Base-by-base conservation (phyloP, 2,329 filamentous ascomycete genomes). In the Cladophialophora bantiana region DNA sequence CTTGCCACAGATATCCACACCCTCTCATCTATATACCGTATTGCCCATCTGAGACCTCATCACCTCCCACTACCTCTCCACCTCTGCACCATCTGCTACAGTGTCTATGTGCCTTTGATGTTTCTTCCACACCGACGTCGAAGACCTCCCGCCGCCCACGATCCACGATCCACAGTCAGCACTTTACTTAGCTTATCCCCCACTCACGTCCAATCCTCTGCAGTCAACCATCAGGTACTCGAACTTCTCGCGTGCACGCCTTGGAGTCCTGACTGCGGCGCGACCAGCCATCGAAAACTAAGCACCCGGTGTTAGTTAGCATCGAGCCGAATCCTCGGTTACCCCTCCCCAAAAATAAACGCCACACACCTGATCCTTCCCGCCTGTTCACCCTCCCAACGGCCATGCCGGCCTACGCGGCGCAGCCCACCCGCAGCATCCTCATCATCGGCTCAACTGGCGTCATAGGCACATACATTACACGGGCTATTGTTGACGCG, bases 391-490 rank as follows among this genome's bases (percentile, higher is more conserved):
- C 15, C 10, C 45, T 53, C 18, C 42, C 59, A 31, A 13, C 59
- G 66, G 67, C 66, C 66, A 71, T 71, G 70, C 58, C 64, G 53
- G 66, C 66, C 32, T 68, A 70, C 59, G 35, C 61, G 48, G 58
- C 59, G 36, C 61, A 65, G 32, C 54, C 65, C 53, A 58, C 75
- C 10, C 77, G 75, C 61, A 83, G 84, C 63, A 77, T 86, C 48
- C 78, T 87, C 32, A 75, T 87, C 20, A 81, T 87, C 69, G 84
- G 85, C 20, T 82, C 82, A 10, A 87, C 84, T 0, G 83, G 83
- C 31, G 74, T 80, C 3, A 86, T 86, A 50, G 84, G 85, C 31
- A 76, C 76, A 6, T 82, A 82, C 73, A 87, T 88, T 71, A 77
- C 81, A 2, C 71, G 79, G 12, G 80, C 84, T n/a, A 80, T 88